These are phyloP conservation scores for Metschnikowia lunata DNA, from an alignment of 805 yeast species.

Conservation along the genomic window DNA sequence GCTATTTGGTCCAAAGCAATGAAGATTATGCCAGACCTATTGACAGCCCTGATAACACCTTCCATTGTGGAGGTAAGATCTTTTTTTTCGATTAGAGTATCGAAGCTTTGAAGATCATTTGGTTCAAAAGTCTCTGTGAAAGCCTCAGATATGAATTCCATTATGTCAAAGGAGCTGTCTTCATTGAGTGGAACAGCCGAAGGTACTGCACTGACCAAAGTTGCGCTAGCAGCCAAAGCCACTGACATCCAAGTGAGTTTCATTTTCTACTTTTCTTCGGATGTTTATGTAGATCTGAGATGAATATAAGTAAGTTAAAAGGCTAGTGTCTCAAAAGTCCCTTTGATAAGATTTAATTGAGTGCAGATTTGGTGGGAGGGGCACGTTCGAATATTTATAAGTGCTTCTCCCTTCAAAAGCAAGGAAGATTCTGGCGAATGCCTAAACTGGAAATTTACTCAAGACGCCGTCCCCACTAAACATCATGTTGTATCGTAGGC, in stretches of 20 bases:
- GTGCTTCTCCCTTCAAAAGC: too few relatives aligned
- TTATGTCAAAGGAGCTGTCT: conserved; percentile 9
- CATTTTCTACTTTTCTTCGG: conserved; percentile 6
- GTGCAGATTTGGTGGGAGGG: too few relatives aligned
- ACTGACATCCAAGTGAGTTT: conserved; percentile 10
- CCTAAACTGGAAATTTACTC: too few relatives aligned
- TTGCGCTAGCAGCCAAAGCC: conserved; percentile 9
- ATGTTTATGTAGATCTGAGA: neutral
- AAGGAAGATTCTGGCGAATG: too few relatives aligned
- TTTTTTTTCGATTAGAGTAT: conserved; percentile 12
- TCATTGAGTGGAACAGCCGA: conserved; percentile 18
- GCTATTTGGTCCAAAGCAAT: conserved; percentile 33
- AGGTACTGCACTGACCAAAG: conserved; percentile 19
- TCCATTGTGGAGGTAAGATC: conserved; percentile 24
- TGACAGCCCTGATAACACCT: conserved; percentile 22
- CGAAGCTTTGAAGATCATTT: conserved; percentile 14
- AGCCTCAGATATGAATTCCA: conserved; percentile 4
- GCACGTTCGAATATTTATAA: too few relatives aligned
- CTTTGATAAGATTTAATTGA: too few relatives aligned
- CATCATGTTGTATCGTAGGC: neutral
- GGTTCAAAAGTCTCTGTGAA: conserved; percentile 5
- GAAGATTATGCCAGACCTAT: conserved; percentile 33
- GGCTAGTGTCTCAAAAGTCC: too few relatives aligned
- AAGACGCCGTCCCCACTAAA: too few relatives aligned
- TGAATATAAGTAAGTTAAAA: neutral